phyloP scores from a whole-genome alignment of 768 basidiomycete genomes.

The Termitomyces sp. region DNA sequence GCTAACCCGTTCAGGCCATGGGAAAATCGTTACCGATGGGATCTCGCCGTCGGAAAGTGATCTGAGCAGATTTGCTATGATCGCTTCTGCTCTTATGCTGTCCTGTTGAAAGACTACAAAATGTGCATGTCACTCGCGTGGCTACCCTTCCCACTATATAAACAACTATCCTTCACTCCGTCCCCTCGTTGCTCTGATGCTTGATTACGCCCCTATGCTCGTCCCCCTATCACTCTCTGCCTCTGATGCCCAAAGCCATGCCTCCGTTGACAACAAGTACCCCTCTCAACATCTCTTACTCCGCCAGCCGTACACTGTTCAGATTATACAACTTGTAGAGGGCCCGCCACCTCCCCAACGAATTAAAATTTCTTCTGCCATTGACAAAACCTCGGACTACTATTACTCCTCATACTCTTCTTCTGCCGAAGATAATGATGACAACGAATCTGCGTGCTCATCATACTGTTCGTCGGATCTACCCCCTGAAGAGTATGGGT shows the following conservation, averaged over 20 bases:
- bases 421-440: constrained; percentile 17
- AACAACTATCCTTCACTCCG: constrained; percentile 15
- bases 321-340: constrained; percentile 75
- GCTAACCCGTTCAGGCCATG: constrained; percentile 22
- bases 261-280: constrained; percentile 24
- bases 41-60: constrained; percentile 17
- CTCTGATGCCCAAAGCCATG: constrained; percentile 21
- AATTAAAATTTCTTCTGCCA: constrained; percentile 29
- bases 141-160: constrained; percentile 16
- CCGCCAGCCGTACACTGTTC: constrained; percentile 44
- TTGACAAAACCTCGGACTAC: constrained; percentile 30
- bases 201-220: constrained; percentile 19
- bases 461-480: constrained; percentile 73
- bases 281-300: constrained; percentile 38
- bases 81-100: constrained; percentile 18
- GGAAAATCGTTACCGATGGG: constrained; percentile 21
- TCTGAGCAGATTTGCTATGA: constrained; percentile 14
- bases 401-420: constrained; percentile 38
- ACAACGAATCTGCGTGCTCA: constrained; percentile 46
- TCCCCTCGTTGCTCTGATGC: constrained; percentile 19
- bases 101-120: constrained; percentile 20
- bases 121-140: constrained; percentile 20
- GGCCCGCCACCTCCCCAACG: constrained; percentile 53
- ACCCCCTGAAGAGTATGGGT: constrained; percentile 30
- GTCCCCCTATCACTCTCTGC: constrained; percentile 13